Evolutionary conservation across 164 flowering plant genomes (phyloP), one percentile per base, ranked within the genome.

Genomic region (Cinnamomum chago): DNA sequence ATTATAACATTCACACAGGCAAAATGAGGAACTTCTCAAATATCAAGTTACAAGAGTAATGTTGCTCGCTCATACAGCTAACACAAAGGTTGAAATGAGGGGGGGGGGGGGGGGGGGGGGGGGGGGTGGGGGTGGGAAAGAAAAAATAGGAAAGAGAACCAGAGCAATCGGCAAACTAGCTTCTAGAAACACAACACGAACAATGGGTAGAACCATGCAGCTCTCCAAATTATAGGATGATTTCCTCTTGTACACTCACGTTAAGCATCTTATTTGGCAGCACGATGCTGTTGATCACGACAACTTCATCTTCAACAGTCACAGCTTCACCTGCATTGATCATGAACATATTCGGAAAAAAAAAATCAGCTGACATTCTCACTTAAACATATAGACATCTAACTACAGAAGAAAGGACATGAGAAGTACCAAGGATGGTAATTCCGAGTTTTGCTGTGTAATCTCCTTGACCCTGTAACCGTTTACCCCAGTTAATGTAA

Each of bases 241-340:
- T 95, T 76, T 95, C 99, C 30, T 91, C 92, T 70, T 92, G 99
- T 78, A 95, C 98, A 69, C 99, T 90, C n/a, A 88, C 79, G 74
- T 92, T 93, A 24, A 95, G 91, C 2, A 92, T 92, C 88, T 95
- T 93, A 85, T 93, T 87, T 51, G 99, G 99, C 47, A 95, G 96
- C 67, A 96, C 92, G 80, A 95, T 88, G 89, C 97, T 84, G 83
- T 91, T 93, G 65, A 83, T 79, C 68, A 95, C 95, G 72, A 94
- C 98, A 3, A 91, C 98, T 86, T 96, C 99, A 82, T 96, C 99
- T 81, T 96, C 98, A 24, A 96, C 98, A 10, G 62, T 78, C 52
- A 96, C 99, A 35, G 97, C 87, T 80, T 93, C 99, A 30, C 99
- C 99, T 95, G 88, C 28, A 83, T 14, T 70, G 66, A 18, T 28